These are phyloP conservation scores for Narthecium ossifragum DNA, from an alignment of 106 monocot genomes.

Conservation along the genomic window DNA sequence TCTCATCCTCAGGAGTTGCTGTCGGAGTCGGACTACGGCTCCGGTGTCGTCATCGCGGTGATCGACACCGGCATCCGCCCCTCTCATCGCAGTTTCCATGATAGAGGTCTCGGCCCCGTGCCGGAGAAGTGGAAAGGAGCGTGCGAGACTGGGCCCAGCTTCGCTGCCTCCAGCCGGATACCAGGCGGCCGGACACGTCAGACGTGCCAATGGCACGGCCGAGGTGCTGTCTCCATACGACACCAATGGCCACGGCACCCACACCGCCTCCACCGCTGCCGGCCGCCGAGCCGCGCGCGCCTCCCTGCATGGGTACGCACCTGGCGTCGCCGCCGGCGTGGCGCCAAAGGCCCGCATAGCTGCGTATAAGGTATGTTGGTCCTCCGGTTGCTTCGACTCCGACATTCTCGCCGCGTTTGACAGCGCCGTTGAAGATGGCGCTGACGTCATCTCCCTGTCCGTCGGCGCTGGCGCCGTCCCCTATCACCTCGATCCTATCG, in stretches of 20 bases:
- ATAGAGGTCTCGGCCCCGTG: constrained; percentile 28
- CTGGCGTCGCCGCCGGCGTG: constrained; percentile 34
- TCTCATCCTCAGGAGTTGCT: neutral
- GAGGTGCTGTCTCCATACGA: constrained; percentile 25
- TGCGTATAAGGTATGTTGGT: constrained; percentile 49
- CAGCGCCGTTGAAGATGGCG: constrained; percentile 40
- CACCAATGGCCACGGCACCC: constrained; percentile 43
- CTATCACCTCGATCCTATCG: constrained; percentile 4
- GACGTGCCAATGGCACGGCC: constrained; percentile 13
- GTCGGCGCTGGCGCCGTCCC: constrained; percentile 19
- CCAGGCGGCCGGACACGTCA: constrained; percentile 27
- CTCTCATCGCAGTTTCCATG: constrained; percentile 37
- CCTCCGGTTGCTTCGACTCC: constrained; percentile 27
- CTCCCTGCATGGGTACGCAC: constrained; percentile 21
- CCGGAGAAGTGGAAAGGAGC: constrained; percentile 29
- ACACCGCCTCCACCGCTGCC: constrained; percentile 49
- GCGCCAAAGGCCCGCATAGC: constrained; percentile 36
- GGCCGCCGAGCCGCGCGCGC: constrained; percentile 16
- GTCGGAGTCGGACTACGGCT: neutral
- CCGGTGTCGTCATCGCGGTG: constrained; percentile 2
- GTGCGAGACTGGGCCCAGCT: constrained; percentile 26
- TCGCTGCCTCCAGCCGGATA: constrained; percentile 29
- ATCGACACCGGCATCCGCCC: constrained; percentile 22
- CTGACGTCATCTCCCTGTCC: constrained; percentile 48
- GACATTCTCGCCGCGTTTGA: constrained; percentile 46